Conservation (phyloP, 225 moss, liverwort and hornwort species). For the Bryoerythrophyllum caledonicum region DNA sequence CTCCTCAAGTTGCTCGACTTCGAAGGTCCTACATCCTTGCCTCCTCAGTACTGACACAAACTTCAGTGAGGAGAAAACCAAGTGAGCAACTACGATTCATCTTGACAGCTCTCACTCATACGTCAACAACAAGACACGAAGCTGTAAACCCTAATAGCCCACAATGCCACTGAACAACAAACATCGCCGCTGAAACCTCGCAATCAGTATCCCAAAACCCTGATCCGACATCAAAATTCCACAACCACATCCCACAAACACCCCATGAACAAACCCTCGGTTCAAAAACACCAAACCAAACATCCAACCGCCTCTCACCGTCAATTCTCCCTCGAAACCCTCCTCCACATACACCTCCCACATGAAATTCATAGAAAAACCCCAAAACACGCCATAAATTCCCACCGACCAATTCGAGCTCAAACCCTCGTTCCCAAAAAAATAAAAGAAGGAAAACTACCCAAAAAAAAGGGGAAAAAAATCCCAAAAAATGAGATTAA, state of each 20-base stretch:
- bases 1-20: too few species aligned
- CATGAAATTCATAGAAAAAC: too few species aligned
- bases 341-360: too few species aligned
- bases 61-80: not conserved
- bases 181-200: slow-evolving; percentile 5
- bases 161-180: slow-evolving; percentile 2
- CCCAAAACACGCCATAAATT: too few species aligned
- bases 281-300: not conserved
- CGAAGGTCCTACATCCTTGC: slow-evolving; percentile 2
- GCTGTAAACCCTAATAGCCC: slow-evolving; percentile 18
- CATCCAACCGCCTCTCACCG: too few species aligned
- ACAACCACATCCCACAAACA: not conserved
- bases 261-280: not conserved
- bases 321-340: too few species aligned
- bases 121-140: not conserved
- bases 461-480: too few species aligned
- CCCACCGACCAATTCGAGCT: too few species aligned
- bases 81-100: slow-evolving; percentile 1
- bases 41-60: slow-evolving; percentile 11
- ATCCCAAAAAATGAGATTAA: too few species aligned
- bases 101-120: slow-evolving; percentile 14
- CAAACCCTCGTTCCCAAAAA: too few species aligned
- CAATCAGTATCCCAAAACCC: not conserved
- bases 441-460: too few species aligned
- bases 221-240: not conserved